Conservation (phyloP, 768 basidiomycete species). For the Mycena belliarum region DNA sequence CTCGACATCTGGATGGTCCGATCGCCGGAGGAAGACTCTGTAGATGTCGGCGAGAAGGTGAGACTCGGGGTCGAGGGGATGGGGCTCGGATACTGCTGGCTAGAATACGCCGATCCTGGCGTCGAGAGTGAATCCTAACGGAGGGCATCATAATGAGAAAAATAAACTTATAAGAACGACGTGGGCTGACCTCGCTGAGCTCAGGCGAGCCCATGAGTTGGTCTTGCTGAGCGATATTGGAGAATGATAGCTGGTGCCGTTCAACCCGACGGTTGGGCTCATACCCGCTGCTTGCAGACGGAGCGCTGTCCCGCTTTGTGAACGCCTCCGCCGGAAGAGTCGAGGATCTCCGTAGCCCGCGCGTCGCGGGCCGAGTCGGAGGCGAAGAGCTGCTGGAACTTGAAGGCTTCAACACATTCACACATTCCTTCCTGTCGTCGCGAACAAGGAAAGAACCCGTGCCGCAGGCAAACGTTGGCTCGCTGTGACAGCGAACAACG, state of each 20-base stretch:
- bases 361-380: slow-evolving; percentile 10
- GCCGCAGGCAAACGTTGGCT: slow-evolving; percentile 33
- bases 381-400: slow-evolving; percentile 11
- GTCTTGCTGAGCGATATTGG: slow-evolving; percentile 19
- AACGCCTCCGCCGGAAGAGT: slow-evolving; percentile 43
- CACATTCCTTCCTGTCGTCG: slow-evolving; percentile 15
- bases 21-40: slow-evolving; percentile 56
- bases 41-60: slow-evolving; percentile 60
- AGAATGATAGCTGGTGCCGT: slow-evolving; percentile 17
- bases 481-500: slow-evolving; percentile 54
- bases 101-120: slow-evolving; percentile 12
- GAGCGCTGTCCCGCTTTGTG: neutral
- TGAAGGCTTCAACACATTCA: neutral
- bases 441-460: slow-evolving; percentile 29
- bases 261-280: slow-evolving; percentile 10
- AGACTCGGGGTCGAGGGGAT: slow-evolving; percentile 60
- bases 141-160: neutral
- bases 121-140: slow-evolving; percentile 8
- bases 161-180: neutral
- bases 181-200: slow-evolving; percentile 3
- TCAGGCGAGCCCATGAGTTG: slow-evolving; percentile 18
- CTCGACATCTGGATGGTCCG: slow-evolving; percentile 57
- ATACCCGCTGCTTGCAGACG: neutral
- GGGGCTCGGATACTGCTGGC: slow-evolving; percentile 31
- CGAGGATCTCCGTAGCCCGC: slow-evolving; percentile 39